A percentile compares a stretch with the other conserved stretches of the same genome.
Evolutionary conservation across 441 rosid genomes (phyloP).

Genomic region (Populus trichocarpa): DNA sequence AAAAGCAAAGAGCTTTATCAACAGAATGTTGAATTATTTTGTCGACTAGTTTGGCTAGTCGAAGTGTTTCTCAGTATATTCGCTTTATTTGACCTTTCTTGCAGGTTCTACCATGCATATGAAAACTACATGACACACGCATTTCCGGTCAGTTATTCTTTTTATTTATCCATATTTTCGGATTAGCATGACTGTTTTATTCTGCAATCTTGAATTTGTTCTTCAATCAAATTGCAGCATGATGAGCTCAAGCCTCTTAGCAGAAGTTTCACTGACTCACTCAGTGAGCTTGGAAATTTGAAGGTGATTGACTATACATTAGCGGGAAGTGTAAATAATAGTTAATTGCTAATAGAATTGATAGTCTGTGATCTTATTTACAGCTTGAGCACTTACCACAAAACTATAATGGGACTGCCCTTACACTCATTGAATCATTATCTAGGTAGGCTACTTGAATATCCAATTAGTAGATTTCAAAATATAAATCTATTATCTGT

Average conservation of each 20-base stretch:
- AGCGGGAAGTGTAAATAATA: slow-evolving; percentile 2
- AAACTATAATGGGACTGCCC: slow-evolving; percentile 86
- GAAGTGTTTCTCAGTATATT: neutral
- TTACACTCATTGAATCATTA: slow-evolving; percentile 82
- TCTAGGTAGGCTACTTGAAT: slow-evolving; percentile 52
- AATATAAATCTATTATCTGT: no score
- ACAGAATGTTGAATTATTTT: neutral
- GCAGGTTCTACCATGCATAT: slow-evolving; percentile 94
- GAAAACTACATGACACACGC: slow-evolving; percentile 89
- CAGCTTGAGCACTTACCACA: slow-evolving; percentile 89
- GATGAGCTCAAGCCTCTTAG: slow-evolving; percentile 92
- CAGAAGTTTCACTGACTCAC: slow-evolving; percentile 82
- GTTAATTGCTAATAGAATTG: neutral
- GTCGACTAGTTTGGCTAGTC: neutral
- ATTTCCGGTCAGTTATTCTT: slow-evolving; percentile 65
- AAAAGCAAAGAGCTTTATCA: slow-evolving; percentile 1
- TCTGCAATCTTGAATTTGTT: slow-evolving; percentile 16
- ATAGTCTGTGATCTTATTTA: slow-evolving; percentile 27
- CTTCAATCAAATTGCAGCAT: slow-evolving; percentile 50
- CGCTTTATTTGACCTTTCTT: slow-evolving; percentile 8
- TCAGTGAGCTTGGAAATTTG: slow-evolving; percentile 91
- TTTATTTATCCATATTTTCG: neutral
- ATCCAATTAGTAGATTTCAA: neutral
- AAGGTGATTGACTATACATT: slow-evolving; percentile 41
- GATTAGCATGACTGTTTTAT: neutral